phyloP scores from a whole-genome alignment of 2,329 filamentous ascomycete genomes.

The Penicillium sp. region DNA sequence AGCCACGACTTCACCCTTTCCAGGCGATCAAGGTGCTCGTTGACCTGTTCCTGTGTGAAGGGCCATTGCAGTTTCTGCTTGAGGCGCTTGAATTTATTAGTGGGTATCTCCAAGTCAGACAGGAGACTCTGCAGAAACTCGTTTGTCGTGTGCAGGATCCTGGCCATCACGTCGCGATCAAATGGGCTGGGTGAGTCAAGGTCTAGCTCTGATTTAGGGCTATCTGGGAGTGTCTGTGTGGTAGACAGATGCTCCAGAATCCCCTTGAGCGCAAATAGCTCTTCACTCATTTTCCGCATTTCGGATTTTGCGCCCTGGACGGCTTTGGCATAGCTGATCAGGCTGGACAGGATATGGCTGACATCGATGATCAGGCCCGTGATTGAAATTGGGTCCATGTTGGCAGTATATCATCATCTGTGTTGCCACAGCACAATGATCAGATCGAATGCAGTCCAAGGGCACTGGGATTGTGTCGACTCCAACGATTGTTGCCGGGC shows the following conservation, averaged over 20 bases:
- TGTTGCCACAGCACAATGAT: no score
- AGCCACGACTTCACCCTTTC: conserved; percentile 25
- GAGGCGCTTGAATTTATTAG: conserved; percentile 14
- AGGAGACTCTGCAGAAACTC: conserved; percentile 16
- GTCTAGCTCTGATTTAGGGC: conserved; percentile 3
- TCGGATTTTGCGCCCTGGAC: conserved; percentile 18
- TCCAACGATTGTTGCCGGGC: no score
- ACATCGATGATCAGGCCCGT: conserved; percentile 16
- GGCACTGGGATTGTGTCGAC: no score
- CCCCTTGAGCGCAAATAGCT: conserved; percentile 19
- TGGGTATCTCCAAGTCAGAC: conserved; percentile 12
- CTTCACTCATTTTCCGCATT: conserved; percentile 19
- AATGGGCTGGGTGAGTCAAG: conserved; percentile 5
- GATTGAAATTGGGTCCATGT: conserved; percentile 22
- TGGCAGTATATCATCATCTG: no score
- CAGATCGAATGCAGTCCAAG: no score
- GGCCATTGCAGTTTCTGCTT: conserved; percentile 23
- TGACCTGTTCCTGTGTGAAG: conserved; percentile 17
- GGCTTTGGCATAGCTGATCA: conserved; percentile 19
- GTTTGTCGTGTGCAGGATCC: conserved; percentile 13
- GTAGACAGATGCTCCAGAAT: conserved; percentile 20
- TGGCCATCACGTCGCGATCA: conserved; percentile 11
- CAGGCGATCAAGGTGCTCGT: conserved; percentile 12
- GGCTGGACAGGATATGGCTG: conserved; percentile 12
- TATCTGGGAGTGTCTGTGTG: conserved; percentile 2